These are phyloP conservation scores for Colletotrichum siamense DNA, from an alignment of 2,329 filamentous ascomycete genomes.

Conservation along the genomic window DNA sequence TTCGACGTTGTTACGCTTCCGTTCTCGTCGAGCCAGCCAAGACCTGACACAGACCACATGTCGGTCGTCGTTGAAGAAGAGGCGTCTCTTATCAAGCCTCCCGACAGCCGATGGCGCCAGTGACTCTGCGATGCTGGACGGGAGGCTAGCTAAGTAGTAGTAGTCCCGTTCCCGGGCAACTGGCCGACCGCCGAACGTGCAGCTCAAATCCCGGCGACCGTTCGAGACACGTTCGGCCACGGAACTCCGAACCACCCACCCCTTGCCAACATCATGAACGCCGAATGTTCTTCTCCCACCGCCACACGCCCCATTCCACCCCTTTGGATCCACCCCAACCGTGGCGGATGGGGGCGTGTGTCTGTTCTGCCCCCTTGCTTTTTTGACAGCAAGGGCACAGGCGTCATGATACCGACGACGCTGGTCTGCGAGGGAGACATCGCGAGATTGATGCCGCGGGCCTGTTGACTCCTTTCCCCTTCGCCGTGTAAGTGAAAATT, in stretches of 20 bases:
- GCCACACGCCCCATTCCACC: neutral
- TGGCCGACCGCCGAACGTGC: constrained; percentile 11
- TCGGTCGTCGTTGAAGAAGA: constrained; percentile 18
- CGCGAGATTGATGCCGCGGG: neutral
- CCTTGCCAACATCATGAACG: neutral
- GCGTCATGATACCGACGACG: neutral
- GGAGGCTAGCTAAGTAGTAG: constrained; percentile 5
- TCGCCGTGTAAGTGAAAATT: neutral
- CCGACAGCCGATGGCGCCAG: neutral
- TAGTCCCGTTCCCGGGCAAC: neutral
- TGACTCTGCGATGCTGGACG: neutral
- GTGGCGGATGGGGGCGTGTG: neutral
- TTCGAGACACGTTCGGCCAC: constrained; percentile 17
- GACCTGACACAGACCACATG: neutral
- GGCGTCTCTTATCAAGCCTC: constrained; percentile 6
- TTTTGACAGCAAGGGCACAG: neutral
- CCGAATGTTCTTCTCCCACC: constrained; percentile 3
- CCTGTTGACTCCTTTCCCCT: neutral
- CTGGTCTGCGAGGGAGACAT: constrained; percentile 9
- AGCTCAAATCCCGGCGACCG: constrained; percentile 1
- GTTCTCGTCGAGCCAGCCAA: neutral
- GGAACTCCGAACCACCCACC: constrained; percentile 16
- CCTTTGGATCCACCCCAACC: constrained; percentile 1
- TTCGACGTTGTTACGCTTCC: constrained; percentile 5
- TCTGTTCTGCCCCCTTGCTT: constrained; percentile 4